Conservation (phyloP, 2,329 filamentous ascomycete species). For the Furcasterigmium furcatum region DNA sequence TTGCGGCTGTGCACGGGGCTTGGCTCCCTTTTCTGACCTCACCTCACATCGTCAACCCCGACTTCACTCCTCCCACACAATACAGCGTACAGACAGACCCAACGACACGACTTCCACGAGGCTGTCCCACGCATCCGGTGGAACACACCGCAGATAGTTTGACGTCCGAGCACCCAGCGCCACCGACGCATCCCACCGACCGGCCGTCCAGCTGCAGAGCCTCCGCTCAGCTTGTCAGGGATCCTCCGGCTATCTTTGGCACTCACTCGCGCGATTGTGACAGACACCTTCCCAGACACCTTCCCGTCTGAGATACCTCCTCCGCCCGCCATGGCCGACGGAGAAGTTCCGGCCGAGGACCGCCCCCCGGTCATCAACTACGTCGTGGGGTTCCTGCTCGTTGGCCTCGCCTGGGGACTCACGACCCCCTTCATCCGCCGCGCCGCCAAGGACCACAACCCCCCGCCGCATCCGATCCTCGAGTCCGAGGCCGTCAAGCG, state of each 20-base stretch:
- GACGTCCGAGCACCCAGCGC: neutral
- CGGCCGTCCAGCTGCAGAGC: neutral
- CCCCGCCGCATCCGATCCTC: slow-evolving; percentile 55
- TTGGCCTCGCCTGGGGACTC: slow-evolving; percentile 89
- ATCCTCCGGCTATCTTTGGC: neutral
- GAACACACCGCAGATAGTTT: neutral
- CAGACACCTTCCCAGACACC: no score
- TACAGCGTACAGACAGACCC: neutral
- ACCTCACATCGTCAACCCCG: slow-evolving; percentile 5
- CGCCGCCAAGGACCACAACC: slow-evolving; percentile 73
- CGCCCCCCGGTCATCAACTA: slow-evolving; percentile 69
- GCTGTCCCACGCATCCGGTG: neutral
- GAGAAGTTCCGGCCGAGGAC: slow-evolving; percentile 3
- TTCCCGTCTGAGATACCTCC: neutral
- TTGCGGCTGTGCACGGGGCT: slow-evolving; percentile 1
- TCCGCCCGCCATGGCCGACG: neutral
- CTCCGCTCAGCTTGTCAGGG: neutral
- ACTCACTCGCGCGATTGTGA: no score
- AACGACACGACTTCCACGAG: neutral
- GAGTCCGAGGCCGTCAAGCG: slow-evolving; percentile 44
- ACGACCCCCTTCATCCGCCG: slow-evolving; percentile 89
- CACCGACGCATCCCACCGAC: neutral
- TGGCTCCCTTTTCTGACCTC: slow-evolving; percentile 3
- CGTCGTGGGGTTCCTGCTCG: slow-evolving; percentile 82
- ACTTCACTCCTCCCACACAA: neutral